Evolutionary conservation across 257 asterid genomes (phyloP), one percentile per base, ranked within the genome.

Genomic region (Henckelia pumila): DNA sequence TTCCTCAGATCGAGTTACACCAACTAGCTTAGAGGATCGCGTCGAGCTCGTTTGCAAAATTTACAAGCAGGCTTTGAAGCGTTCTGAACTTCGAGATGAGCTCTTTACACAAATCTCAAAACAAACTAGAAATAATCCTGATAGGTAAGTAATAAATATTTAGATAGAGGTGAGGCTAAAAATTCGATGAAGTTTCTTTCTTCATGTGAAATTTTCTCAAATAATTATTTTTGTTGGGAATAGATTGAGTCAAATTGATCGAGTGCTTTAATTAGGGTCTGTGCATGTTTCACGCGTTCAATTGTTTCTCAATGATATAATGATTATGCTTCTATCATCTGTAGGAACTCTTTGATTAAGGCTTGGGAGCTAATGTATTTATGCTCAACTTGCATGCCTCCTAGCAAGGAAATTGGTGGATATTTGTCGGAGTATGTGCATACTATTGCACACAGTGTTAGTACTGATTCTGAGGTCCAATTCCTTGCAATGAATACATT

Each of bases 321-420:
- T 44, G 19, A 44, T 69, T 52, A 55, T 59, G 65, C 70, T 23
- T 74, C n/a, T 59, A 62, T 71, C 74, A 22, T 69, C 8, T 47
- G 60, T 81, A 95, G 99, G 92, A 75, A 74, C 35, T 82, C 76
- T 68, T 73, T 86, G 87, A 77, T 86, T 68, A 95, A 86, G 76
- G 97, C 96, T 29, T 95, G 98, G 99, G 98, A 95, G 77, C 82
- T 95, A 44, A 87, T 95, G 99, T 89, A 89, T 73, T 69, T 95
- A 49, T 91, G 96, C 70, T 90, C 95, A 64, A 91, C 96, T 24
- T 95, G 99, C 88, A 86, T 91, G 97, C 98, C 99, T 58, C 98
- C 99, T 63, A 86, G 89, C 89, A 91, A 95, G 82, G 98, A 91
- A 80, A 83, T 95, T 75, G 95, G 97, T 72, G 92, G 88, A 49